Base-by-base conservation (phyloP, 805 yeast genomes). In the Zygoascus bituminiphila region DNA sequence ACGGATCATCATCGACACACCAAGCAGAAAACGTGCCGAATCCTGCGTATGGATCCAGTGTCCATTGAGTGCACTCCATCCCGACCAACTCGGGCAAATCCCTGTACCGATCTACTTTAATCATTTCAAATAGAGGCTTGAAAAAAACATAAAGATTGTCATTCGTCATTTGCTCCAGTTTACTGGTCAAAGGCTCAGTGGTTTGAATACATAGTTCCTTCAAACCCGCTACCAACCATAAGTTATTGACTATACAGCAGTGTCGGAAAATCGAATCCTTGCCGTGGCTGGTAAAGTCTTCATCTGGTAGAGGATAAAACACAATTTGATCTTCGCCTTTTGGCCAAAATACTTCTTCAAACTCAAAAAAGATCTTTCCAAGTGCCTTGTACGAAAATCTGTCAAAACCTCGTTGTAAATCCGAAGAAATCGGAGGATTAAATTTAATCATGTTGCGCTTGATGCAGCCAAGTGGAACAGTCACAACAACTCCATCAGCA, bases 301-400 rank as follows among this genome's bases (percentile, higher is more conserved):
- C 24, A 10, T 36, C 48, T 12, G 40, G 40, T n/a, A 20, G 20
- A 4, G 58, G 58, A 17, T 51, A 52, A 42, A 45, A 54, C 20
- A 56, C 45, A 47, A 62, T 60, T 42, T 60, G 61, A 47, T 55
- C 54, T 17, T 49, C 50, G 29, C 57, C 62, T 26, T 45, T 46
- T 9, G 54, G 53, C 66, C 66, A 62, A 39, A 62, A 62, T 22
- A 49, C 56, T n/a, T 50, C 49, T 29, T 55, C 56, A 43, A 62
- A 62, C 26, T 51, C 55, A 38, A 62, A 54, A 44, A 61, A 62
- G 26, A 61, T 47, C 54, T 62, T 62, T 44, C 64, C 65, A 12
- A 62, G 54, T 5, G 56, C 46, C 9, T 61, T 64, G 43, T 51
- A 61, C 8, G 61, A 44, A 23, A 51, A 47, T 44, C 51, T 48